Base-by-base conservation (phyloP, 1,139 yeast genomes). In the Hansenula lynferdii region DNA sequence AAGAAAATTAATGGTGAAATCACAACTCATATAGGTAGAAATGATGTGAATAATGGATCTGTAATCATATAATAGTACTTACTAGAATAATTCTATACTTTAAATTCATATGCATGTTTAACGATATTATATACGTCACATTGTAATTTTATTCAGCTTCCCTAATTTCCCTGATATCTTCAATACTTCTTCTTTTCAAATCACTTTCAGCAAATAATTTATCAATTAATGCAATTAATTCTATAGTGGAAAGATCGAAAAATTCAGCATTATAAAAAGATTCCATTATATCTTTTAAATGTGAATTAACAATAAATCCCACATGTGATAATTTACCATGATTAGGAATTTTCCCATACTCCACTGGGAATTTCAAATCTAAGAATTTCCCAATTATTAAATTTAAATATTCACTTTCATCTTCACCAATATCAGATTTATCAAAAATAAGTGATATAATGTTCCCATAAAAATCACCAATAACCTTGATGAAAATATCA, bases 181-280 rank as follows among this genome's bases (percentile, higher is more conserved):
- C 64, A 39, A 86, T 77, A 34, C 79, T 79, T 37, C 65, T 65
- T 32, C 72, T 72, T 47, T 95, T 71, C 36, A 77, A 57, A 8
- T 78, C 81, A 43, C 94, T 82, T 37, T 85, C 85, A 6, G 85
- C 77, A 60, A 89, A 89, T 37, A 86, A 62, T 31, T 80, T 65
- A 31, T 61, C 54, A n/a, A 90, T 67, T 53, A 89, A 64, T 9
- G 64, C 57, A 5, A 79, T 67, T 40, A 90, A 62, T 58, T 89
- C 97, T 2, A 69, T 64, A 0, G 94, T 77, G 8, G 75, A 65
- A 42, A 85, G 72, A 50, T 87, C 89, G 45, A 71, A 85, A 43
- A 86, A 76, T 39, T 80, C 83, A 14, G 90, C 94, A 44, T 77
- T 78, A 52, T 81, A 82, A 51, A 82, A 84, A 53, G 77, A 57